Evolutionary conservation across 225 moss, liverwort and hornwort genomes (phyloP).

Genomic region (Marchantia paleacea): DNA sequence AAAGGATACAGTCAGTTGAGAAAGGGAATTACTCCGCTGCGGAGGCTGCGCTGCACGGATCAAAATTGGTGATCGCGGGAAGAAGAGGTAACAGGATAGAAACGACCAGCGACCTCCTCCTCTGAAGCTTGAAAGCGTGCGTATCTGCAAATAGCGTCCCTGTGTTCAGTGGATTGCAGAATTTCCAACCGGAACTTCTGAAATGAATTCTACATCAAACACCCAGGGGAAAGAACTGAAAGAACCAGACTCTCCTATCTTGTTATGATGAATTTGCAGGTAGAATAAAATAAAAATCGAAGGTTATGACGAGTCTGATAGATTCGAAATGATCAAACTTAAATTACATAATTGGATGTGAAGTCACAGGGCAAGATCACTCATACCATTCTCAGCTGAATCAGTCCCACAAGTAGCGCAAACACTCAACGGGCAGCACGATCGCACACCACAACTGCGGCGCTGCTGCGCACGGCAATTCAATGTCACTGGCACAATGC

Average conservation of each 20-base stretch:
- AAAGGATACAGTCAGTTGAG: background rate
- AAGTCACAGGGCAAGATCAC: background rate
- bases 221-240: too few species aligned
- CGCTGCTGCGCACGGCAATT: background rate
- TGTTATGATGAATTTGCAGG: background rate
- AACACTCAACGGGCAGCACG: background rate
- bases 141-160: slow-evolving; percentile 5
- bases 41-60: slow-evolving; percentile 7
- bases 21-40: slow-evolving; percentile 27
- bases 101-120: slow-evolving; percentile 21
- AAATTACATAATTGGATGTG: background rate
- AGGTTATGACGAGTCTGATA: background rate
- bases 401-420: background rate
- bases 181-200: background rate
- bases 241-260: background rate
- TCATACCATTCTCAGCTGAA: slow-evolving; percentile 14
- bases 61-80: slow-evolving; percentile 16
- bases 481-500: background rate
- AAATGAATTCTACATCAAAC: too few species aligned
- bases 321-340: background rate
- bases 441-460: background rate
- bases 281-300: background rate
- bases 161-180: background rate
- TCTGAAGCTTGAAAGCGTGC: background rate
- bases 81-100: slow-evolving; percentile 29